Percentiles rank a stretch among this genome's conserved stretches.
These are phyloP conservation scores for Ogataea hybrid DNA, from an alignment of 1,139 yeast species.

Conservation along the genomic window DNA sequence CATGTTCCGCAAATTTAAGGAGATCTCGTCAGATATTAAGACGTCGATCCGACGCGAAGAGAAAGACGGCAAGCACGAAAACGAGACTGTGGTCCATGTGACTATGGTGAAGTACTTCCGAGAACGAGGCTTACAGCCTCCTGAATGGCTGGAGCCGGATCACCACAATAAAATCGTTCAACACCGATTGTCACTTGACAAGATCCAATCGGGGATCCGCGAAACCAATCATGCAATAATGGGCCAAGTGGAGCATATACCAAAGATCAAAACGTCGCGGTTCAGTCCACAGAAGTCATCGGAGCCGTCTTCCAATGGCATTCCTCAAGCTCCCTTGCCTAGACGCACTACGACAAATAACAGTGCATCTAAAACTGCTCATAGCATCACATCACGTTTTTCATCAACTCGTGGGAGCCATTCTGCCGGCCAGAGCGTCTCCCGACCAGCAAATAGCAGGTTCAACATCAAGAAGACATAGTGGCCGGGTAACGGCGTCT, in stretches of 20 bases:
- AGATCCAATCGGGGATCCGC: slow-evolving; percentile 15
- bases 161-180: neutral
- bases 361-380: slow-evolving; percentile 1
- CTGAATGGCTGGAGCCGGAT: slow-evolving; percentile 27
- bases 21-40: slow-evolving; percentile 20
- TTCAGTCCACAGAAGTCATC: slow-evolving; percentile 12
- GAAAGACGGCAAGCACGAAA: slow-evolving; percentile 30
- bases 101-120: slow-evolving; percentile 29
- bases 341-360: slow-evolving; percentile 1
- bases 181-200: slow-evolving; percentile 10
- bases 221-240: slow-evolving; percentile 9
- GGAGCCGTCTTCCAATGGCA: slow-evolving; percentile 4
- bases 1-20: slow-evolving; percentile 21
- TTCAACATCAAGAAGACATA: slow-evolving; percentile 13
- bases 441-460: slow-evolving; percentile 10
- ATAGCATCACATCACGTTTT: slow-evolving; percentile 10
- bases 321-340: slow-evolving; percentile 12
- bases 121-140: slow-evolving; percentile 22
- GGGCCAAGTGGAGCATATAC: slow-evolving; percentile 16
- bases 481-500: slow-evolving; percentile 6
- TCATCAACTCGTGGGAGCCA: slow-evolving; percentile 5
- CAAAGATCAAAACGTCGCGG: slow-evolving; percentile 11
- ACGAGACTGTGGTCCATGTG: slow-evolving; percentile 31
- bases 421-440: neutral
- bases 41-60: slow-evolving; percentile 24